Percentiles rank a stretch among this genome's conserved stretches.
Conservation (phyloP, 257 asterid species). For the Linderniella brevidens region DNA sequence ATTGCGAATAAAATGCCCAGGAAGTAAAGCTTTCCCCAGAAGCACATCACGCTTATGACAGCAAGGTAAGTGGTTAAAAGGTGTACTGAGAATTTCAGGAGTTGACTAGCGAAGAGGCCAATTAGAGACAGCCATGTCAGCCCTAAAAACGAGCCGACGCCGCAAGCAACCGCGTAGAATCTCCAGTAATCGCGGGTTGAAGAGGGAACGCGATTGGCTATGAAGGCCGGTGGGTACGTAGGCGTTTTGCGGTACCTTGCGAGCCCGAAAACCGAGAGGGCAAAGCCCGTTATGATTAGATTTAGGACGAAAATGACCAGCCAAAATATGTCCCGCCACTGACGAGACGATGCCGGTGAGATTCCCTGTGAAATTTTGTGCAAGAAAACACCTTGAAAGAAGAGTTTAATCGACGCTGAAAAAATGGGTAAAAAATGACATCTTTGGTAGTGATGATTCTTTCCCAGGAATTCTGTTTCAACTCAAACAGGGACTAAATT, state of each 20-base stretch:
- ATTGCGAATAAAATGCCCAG: constrained; percentile 88
- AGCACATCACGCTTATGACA: constrained; percentile 76
- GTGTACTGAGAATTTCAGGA: constrained; percentile 86
- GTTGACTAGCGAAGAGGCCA: constrained; percentile 54
- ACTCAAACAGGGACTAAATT: too few species aligned
- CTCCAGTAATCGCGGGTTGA: constrained; percentile 93
- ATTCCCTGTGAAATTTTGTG: constrained; percentile 31
- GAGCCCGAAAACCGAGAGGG: constrained; percentile 66
- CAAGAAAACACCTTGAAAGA: background rate
- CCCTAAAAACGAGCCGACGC: constrained; percentile 59
- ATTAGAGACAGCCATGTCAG: constrained; percentile 80
- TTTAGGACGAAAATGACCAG: constrained; percentile 53
- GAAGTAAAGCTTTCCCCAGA: constrained; percentile 66
- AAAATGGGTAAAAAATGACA: too few species aligned
- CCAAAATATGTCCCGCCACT: constrained; percentile 92
- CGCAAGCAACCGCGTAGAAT: constrained; percentile 69
- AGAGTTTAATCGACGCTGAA: too few species aligned
- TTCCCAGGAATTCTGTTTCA: too few species aligned
- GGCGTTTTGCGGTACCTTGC: constrained; percentile 70
- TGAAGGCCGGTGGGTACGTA: constrained; percentile 69
- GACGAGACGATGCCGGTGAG: constrained; percentile 39
- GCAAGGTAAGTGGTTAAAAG: constrained; percentile 92
- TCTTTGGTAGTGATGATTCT: too few species aligned
- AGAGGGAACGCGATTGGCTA: constrained; percentile 58
- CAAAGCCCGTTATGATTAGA: constrained; percentile 55